Evolutionary conservation across 495 filamentous ascomycete genomes (phyloP), one percentile per base, ranked within the genome.

Genomic region (Collariella sp.): DNA sequence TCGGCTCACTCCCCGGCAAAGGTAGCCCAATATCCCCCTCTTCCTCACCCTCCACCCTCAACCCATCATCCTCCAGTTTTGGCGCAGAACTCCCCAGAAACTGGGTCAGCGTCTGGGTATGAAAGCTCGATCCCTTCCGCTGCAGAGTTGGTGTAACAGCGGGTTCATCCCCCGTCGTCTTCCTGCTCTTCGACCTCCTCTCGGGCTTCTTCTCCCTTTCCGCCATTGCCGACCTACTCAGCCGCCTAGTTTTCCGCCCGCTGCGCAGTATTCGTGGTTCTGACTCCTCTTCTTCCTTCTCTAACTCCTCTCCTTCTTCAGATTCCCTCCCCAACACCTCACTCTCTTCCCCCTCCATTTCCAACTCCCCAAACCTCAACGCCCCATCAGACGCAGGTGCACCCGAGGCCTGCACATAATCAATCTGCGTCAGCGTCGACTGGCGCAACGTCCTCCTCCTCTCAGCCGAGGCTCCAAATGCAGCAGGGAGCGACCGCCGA

Each of bases 391-490:
- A 31, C 26, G n/a, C n/a, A n/a, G 26, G 53, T 44, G 29, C 49
- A 45, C 43, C 62, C 56, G 15, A 52, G 16, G 33, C 42, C 49
- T 36, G 19, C 18, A 72, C 60, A 40, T 70, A 76, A 50, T 67
- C 67, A 57, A 78, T 71, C 65, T 79, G 76, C 5, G 76, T 79
- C 58, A 79, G 56, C 5, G 76, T 79, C 31, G 70, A 65, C 60
- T 78, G 75, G 38, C 64, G 60, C 24, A 66, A 10, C 12, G 40
- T 56, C 46, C 39, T 44, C 20, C 39, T 16, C 26, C 2, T 22
- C 29, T 1, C 5, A 10, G 38, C 29, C n/a, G n/a, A n/a, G 10
- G 16, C 19, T 33, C 26, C 39, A 50, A 11, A 7, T 16, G 16
- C 3, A 38, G 63, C 49, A 9, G 72, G 54, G 15, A 64, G 50